A percentile compares a stretch with the other conserved stretches of the same genome.
phyloP scores from a whole-genome alignment of 257 asterid genomes.

The Linaria vulgaris region DNA sequence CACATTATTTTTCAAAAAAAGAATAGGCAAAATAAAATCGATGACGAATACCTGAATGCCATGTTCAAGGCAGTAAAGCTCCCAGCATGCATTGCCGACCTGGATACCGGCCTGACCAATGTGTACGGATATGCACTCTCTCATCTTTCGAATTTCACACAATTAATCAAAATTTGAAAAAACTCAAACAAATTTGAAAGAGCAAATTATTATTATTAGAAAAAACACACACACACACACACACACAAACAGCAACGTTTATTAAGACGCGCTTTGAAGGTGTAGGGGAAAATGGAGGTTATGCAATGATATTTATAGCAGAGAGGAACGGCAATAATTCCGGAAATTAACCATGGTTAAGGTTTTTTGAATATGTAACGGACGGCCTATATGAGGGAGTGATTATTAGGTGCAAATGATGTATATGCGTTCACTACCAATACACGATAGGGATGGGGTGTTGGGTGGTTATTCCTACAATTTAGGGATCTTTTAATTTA shows the following conservation, averaged over 20 bases:
- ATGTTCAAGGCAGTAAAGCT: conserved; percentile 43
- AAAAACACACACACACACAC: no score
- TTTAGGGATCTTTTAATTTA: no score
- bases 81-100: conserved; percentile 52
- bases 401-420: no score
- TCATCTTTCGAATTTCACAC: conserved; percentile 26
- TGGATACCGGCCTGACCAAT: conserved; percentile 50
- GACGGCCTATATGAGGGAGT: neutral
- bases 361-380: neutral
- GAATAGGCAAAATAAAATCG: neutral
- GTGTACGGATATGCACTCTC: conserved; percentile 48
- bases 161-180: neutral
- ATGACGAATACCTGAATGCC: conserved; percentile 31
- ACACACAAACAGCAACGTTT: conserved; percentile 27
- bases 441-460: no score
- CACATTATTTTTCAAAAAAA: neutral
- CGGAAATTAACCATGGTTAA: conserved; percentile 20
- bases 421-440: no score
- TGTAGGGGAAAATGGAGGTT: neutral
- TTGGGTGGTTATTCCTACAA: no score
- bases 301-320: conserved; percentile 5
- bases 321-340: neutral
- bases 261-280: conserved; percentile 27
- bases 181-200: neutral
- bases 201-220: no score